Conservation (phyloP, 169 alveolate genomes). For the Eimeria tenella region DNA sequence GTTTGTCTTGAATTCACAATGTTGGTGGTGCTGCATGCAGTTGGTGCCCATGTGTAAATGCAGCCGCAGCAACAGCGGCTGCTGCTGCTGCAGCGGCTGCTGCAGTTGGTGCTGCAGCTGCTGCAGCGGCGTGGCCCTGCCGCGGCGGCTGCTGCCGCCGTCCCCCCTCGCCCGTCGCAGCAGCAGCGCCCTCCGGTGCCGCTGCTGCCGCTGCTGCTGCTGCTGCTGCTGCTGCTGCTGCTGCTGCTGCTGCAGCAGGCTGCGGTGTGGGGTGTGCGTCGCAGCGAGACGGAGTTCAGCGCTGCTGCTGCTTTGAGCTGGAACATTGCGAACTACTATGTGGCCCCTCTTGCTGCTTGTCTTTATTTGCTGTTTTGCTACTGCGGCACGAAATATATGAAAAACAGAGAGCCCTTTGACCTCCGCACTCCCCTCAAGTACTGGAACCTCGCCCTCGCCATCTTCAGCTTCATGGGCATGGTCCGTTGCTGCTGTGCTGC, state of each 20-base stretch:
- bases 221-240: neutral
- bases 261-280: neutral
- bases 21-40: too few relatives aligned
- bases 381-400: constrained; percentile 84
- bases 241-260: neutral
- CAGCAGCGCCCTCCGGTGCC: neutral
- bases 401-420: constrained; percentile 81
- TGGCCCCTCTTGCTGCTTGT: constrained; percentile 81
- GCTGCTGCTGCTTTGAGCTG: constrained; percentile 24
- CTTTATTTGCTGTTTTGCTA: constrained; percentile 84
- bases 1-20: too few relatives aligned
- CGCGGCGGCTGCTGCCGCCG: neutral
- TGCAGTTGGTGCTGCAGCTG: neutral
- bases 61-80: too few relatives aligned
- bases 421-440: constrained; percentile 80
- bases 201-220: neutral
- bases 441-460: constrained; percentile 88
- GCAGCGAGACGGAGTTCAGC: constrained; percentile 61
- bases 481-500: neutral
- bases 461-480: constrained; percentile 85
- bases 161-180: neutral
- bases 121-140: neutral
- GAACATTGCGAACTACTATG: constrained; percentile 74
- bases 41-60: too few relatives aligned
- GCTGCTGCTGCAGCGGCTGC: neutral